A percentile compares a stretch with the other conserved stretches of the same genome.
phyloP scores from a whole-genome alignment of 176 grass and related monocot genomes.

The Saccharum officinarum region DNA sequence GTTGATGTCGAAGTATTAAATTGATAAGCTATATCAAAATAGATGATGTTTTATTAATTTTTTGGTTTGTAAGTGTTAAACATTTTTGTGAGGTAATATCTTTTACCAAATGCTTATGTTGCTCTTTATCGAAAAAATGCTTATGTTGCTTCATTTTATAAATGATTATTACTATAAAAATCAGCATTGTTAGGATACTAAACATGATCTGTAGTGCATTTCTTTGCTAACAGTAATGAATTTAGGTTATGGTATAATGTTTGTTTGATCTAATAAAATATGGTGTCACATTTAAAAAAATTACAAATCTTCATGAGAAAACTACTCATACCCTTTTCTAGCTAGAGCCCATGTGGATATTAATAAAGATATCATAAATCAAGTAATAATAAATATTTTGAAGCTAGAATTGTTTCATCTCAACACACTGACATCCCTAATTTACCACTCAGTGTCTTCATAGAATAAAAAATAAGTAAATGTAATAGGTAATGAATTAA shows the following conservation, averaged over 20 bases:
- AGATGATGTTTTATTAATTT: not conserved
- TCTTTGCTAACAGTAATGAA: not conserved
- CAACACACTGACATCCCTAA: not conserved
- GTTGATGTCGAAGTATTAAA: conserved; percentile 3
- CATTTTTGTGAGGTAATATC: not conserved
- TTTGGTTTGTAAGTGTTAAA: not conserved
- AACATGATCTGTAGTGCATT: not conserved
- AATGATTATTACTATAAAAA: not conserved
- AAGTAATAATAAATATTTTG: not conserved
- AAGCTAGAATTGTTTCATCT: not conserved
- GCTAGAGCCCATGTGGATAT: not conserved
- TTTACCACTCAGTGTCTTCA: not conserved
- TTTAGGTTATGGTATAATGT: not conserved
- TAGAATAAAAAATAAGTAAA: not conserved
- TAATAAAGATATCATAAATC: not conserved
- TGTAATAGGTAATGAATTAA: not conserved
- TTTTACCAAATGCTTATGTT: not conserved
- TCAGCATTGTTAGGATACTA: not conserved
- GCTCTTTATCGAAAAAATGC: not conserved
- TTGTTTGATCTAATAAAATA: not conserved
- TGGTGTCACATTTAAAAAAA: not conserved
- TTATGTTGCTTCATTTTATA: not conserved
- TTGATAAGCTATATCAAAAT: not conserved
- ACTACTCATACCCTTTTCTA: not conserved
- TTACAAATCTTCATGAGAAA: not conserved